These are phyloP conservation scores for Earliella scabrosa DNA, from an alignment of 1,284 basidiomycete species.

Conservation along the genomic window DNA sequence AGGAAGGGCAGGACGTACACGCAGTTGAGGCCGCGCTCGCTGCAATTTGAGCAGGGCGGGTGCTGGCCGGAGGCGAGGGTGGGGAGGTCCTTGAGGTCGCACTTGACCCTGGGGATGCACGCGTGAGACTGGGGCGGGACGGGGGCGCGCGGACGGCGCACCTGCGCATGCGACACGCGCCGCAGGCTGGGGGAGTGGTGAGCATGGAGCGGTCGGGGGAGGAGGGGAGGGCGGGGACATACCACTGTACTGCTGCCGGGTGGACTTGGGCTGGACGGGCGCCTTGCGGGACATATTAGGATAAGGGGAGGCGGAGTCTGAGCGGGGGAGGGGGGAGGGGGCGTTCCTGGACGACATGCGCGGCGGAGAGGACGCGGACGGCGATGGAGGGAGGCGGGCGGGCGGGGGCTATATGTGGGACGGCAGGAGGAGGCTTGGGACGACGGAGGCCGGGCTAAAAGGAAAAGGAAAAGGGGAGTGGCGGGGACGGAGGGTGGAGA, in stretches of 20 bases:
- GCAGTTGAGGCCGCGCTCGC: slow-evolving; percentile 85
- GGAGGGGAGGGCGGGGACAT: slow-evolving; percentile 43
- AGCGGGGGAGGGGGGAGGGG: slow-evolving; percentile 24
- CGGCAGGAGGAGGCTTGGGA: slow-evolving; percentile 13
- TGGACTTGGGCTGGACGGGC: slow-evolving; percentile 30
- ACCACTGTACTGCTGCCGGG: slow-evolving; percentile 32
- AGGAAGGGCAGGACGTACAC: slow-evolving; percentile 53
- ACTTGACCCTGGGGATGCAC: slow-evolving; percentile 63
- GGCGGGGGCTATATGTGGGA: slow-evolving; percentile 8
- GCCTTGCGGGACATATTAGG: slow-evolving; percentile 24
- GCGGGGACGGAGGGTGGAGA: slow-evolving; percentile 14
- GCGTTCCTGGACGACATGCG: slow-evolving; percentile 53
- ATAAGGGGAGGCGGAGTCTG: slow-evolving; percentile 29
- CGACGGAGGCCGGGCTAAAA: slow-evolving; percentile 14
- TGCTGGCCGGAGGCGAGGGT: slow-evolving; percentile 50
- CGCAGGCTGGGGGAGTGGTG: slow-evolving; percentile 66
- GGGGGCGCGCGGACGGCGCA: slow-evolving; percentile 31
- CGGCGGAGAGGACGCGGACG: slow-evolving; percentile 4
- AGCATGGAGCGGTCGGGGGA: slow-evolving; percentile 6
- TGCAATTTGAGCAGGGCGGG: slow-evolving; percentile 84
- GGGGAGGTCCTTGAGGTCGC: slow-evolving; percentile 78
- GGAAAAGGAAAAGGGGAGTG: slow-evolving; percentile 22
- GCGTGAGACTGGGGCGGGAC: slow-evolving; percentile 8
- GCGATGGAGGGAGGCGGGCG: slow-evolving; percentile 12
- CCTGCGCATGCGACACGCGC: slow-evolving; percentile 88